Base-by-base conservation (phyloP, 108 stramenopile genomes). In the Pseudonitzschia multiseries region DNA sequence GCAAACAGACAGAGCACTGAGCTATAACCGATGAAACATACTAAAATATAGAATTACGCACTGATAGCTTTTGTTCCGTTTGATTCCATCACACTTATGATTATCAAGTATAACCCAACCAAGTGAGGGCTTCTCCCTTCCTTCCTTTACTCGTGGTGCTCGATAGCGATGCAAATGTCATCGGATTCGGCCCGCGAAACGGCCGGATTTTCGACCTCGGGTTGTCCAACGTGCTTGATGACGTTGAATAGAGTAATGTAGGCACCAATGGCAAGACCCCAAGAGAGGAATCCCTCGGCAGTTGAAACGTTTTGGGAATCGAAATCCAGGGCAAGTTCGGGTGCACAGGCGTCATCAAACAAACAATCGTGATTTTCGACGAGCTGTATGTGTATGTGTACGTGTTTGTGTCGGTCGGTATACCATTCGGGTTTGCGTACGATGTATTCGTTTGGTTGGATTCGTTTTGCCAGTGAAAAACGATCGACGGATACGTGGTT, bases 291-390 rank as follows among this genome's bases (percentile, higher is more conserved):
- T 4, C 84, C 98, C 79, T 96, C 90, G 26, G 57, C 57, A 8
- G 85, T 82, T n/a, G 79, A 81, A 57, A 97, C 72, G 79, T 96
- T 96, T 69, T 94, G 94, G 68, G 90, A 93, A 78, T 98, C 98
- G 74, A 96, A 98, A 73, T 98, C 98, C 31, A 98, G 71, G 29
- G 93, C 92, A 51, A 95, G 75, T 76, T 98, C 98, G 27, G 98
- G 95, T 0, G 98, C 98, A 52, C 97, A 96, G 48, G 96, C 95
- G 83, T 98, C 98, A 72, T 98, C 95, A 87, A 96, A 98, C 53
- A 98, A 72, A 56, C 93, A 84, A 74, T 97, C 97, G 67, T 87
- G 74, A 61, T 97, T 93, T 80, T 98, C 97, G n/a, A 85, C 81
- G 31, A 98, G 81, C 93, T 96, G 50, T n/a, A 10, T 3, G 6